Evolutionary conservation across 2,329 filamentous ascomycete species (phyloP), one percentile per base, ranked within the genome.

Genomic region (Calonectria honghensis): DNA sequence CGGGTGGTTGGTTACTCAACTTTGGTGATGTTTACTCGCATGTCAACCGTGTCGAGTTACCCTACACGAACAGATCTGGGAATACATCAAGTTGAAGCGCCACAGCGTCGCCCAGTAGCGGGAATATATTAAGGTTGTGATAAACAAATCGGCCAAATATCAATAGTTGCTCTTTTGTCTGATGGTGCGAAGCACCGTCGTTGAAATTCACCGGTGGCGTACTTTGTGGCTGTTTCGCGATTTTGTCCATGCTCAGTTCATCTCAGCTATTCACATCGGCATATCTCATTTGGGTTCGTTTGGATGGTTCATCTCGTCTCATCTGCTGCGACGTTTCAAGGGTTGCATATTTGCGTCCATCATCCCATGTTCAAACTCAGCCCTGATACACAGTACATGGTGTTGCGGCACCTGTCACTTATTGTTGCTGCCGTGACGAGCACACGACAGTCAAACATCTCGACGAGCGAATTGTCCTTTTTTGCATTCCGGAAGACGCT

Each of bases 281-380:
- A 57, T 11, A 57, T 35, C 24, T 7, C 32, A 20, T 29, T 35
- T 35, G 13, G 41, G 39, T 45, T 48, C 59, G 16, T 24, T 32
- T 63, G 32, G 24, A 16, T n/a, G 10, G 54, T 69, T 69, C 41
- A 41, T 69, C 35, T 65, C 24, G 14, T 57, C 29, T 65, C 65
- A 61, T 73, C 57, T 73, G 27, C 41, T 7, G 13, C 31, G 54
- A 29, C n/a, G 71, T 65, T 73, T 69, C 65, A 69, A 73, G 57
- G 35, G 18, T 32, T 64, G 45, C 57, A 45, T 51, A 39, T 51
- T 73, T 54, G 37, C 16, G 57, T 39, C 35, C 37, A 35, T 57
- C 57, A 57, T 70, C 57, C 54, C 57, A 70, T 73, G 39, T 52
- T 65, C 65, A 18, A 50, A 31, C 31, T 24, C 39, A 31, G n/a